Conservation (phyloP, 768 basidiomycete genomes). For the Russula sp. region DNA sequence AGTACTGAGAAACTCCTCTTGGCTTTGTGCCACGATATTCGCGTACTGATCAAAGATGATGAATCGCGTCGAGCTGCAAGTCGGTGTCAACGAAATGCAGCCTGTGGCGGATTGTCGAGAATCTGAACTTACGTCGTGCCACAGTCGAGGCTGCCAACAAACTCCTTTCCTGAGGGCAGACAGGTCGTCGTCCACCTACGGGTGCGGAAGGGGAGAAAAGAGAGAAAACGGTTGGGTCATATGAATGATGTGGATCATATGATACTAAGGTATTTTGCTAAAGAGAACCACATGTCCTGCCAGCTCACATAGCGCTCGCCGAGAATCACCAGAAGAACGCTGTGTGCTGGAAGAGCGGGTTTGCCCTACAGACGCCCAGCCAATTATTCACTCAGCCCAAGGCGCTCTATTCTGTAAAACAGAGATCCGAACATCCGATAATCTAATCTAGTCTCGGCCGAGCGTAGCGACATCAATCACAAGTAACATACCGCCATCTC, state of each 20-base stretch:
- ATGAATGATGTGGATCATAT: conserved; percentile 6
- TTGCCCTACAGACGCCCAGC: neutral
- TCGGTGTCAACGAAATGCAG: conserved; percentile 14
- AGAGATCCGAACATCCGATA: neutral
- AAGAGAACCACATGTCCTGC: no score
- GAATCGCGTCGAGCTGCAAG: conserved; percentile 77
- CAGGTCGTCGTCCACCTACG: conserved; percentile 31
- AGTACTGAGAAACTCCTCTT: conserved; percentile 92
- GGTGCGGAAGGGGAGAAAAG: neutral
- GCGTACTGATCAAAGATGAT: conserved; percentile 88
- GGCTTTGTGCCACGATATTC: conserved; percentile 79
- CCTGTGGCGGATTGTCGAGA: neutral
- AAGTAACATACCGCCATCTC: no score
- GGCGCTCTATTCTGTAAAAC: no score
- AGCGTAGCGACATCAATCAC: neutral
- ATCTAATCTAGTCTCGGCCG: conserved; percentile 15
- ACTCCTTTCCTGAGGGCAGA: conserved; percentile 60
- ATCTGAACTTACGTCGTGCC: conserved; percentile 77
- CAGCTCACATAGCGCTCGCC: no score
- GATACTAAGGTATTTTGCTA: neutral
- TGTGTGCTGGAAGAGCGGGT: no score
- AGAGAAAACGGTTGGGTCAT: conserved; percentile 5
- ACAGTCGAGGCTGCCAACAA: conserved; percentile 87
- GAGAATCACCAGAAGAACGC: no score
- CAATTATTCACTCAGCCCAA: neutral